Conservation (phyloP, 805 yeast genomes). For the Hanseniaspora nectarophila region DNA sequence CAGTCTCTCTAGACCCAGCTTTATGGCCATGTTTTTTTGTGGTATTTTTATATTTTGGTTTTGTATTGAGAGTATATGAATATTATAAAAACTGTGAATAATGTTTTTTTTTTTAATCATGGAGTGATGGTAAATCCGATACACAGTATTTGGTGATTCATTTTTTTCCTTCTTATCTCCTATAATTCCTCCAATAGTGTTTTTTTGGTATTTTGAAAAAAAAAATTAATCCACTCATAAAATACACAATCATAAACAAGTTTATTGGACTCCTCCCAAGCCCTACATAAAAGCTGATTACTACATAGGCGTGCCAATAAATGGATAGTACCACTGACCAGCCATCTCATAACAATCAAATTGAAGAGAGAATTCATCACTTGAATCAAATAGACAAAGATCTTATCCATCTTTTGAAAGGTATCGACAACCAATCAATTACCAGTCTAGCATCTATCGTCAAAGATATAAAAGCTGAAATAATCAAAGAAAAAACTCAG, state of each 20-base stretch:
- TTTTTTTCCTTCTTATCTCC: no score
- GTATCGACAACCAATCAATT: neutral
- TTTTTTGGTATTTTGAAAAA: no score
- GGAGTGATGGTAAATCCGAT: no score
- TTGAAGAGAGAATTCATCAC: conserved; percentile 2
- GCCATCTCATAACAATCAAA: neutral
- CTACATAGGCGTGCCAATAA: neutral
- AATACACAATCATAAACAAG: no score
- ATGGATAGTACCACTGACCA: neutral
- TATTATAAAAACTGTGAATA: no score
- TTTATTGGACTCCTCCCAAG: no score
- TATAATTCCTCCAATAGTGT: no score
- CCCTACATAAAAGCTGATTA: no score
- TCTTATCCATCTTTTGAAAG: neutral
- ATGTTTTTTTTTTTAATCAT: no score
- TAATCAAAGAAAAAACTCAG: neutral
- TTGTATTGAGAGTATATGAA: neutral
- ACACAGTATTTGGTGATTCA: no score
- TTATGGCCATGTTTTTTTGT: conserved; percentile 45
- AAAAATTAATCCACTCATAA: no score
- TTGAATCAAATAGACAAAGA: conserved; percentile 9
- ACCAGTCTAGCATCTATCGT: neutral
- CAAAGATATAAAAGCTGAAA: conserved; percentile 1
- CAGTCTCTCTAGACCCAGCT: conserved; percentile 47
- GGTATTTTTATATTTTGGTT: neutral